Percentiles rank a stretch among this genome's conserved stretches.
Evolutionary conservation across 2,329 filamentous ascomycete genomes (phyloP).

Genomic region (Teratosphaeria epicoccoides): DNA sequence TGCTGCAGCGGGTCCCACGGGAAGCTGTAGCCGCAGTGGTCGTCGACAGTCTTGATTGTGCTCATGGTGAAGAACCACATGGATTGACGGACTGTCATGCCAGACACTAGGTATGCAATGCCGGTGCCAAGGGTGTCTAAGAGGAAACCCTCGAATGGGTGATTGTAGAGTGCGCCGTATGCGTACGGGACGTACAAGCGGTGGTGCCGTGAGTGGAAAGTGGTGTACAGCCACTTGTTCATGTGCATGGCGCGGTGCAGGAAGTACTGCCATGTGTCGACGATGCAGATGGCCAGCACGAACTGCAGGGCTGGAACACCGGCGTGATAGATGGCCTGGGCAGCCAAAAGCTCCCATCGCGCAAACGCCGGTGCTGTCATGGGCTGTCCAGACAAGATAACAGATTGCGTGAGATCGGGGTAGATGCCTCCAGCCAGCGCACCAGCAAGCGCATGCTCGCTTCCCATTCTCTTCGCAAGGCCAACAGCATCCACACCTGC

Average conservation of each 20-base stretch:
- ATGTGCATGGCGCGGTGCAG: slow-evolving; percentile 92
- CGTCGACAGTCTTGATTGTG: slow-evolving; percentile 92
- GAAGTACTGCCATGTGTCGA: slow-evolving; percentile 99
- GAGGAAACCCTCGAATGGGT: slow-evolving; percentile 86
- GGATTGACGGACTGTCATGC: slow-evolving; percentile 75
- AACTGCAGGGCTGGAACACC: slow-evolving; percentile 71
- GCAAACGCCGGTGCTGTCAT: slow-evolving; percentile 61
- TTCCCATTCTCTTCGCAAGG: slow-evolving; percentile 64
- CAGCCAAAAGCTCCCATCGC: slow-evolving; percentile 65
- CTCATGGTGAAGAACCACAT: slow-evolving; percentile 84
- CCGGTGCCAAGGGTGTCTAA: slow-evolving; percentile 84
- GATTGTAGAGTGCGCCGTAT: slow-evolving; percentile 93
- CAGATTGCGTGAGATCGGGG: slow-evolving; percentile 50
- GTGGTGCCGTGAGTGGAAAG: slow-evolving; percentile 91
- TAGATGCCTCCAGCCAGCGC: slow-evolving; percentile 73
- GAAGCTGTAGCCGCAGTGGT: slow-evolving; percentile 93
- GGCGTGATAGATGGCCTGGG: slow-evolving; percentile 69
- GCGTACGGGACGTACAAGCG: slow-evolving; percentile 95
- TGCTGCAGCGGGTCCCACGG: slow-evolving; percentile 91
- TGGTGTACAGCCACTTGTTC: slow-evolving; percentile 91
- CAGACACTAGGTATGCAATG: slow-evolving; percentile 67
- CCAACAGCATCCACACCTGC: slow-evolving; percentile 66
- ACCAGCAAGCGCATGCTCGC: slow-evolving; percentile 63
- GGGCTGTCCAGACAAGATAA: slow-evolving; percentile 42
- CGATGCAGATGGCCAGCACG: slow-evolving; percentile 57